phyloP scores from a whole-genome alignment of 441 rosid genomes.

The Gossypium davidsonii region DNA sequence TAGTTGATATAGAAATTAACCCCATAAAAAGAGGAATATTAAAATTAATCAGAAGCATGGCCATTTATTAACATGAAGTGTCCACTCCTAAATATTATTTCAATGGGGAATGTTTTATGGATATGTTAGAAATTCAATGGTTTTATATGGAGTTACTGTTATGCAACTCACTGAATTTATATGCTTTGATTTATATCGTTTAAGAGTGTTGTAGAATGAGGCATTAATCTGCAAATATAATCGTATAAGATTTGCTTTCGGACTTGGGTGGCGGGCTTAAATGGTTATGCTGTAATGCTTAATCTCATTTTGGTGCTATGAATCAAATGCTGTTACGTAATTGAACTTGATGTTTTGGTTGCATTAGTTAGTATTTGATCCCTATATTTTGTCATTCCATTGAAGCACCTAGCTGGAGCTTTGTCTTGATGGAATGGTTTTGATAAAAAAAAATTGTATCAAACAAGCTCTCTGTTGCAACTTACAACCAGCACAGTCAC shows the following conservation, averaged over 20 bases:
- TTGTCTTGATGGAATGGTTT: neutral
- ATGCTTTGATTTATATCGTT: neutral
- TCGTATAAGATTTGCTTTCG: neutral
- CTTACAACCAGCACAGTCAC: neutral
- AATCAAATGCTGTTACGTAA: neutral
- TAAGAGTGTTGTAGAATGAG: neutral
- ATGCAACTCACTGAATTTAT: neutral
- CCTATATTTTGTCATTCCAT: neutral
- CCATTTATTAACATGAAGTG: neutral
- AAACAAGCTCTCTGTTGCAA: neutral
- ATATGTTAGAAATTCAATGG: neutral
- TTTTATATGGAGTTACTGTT: neutral
- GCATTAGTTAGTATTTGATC: neutral
- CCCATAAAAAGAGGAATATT: neutral
- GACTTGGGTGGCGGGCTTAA: conserved; percentile 1
- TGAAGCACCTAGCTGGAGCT: neutral
- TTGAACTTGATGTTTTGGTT: neutral
- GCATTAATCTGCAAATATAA: neutral
- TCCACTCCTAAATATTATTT: neutral
- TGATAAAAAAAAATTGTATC: neutral
- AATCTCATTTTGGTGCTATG: neutral
- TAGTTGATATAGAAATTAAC: neutral
- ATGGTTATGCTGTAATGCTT: neutral
- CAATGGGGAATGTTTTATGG: neutral
- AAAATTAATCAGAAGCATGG: neutral